Conservation (phyloP, 345 rosid genomes). For the Angophora floribunda region DNA sequence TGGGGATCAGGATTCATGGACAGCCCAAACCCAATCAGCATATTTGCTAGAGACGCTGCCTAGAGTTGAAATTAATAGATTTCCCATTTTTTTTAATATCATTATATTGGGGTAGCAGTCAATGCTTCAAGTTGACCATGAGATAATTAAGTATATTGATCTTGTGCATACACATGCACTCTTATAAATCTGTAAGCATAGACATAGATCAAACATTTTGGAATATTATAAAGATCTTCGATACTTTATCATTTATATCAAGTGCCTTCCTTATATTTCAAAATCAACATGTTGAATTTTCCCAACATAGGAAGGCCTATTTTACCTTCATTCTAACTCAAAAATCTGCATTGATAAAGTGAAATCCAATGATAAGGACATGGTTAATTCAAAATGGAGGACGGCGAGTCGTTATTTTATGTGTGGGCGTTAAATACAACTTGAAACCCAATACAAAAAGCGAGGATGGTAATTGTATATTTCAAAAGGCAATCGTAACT, state of each 20-base stretch:
- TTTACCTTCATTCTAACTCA: background rate
- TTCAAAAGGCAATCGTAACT: background rate
- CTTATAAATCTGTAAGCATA: background rate
- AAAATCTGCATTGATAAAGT: background rate
- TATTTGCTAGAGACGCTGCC: background rate
- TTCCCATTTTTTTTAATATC: background rate
- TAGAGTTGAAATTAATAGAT: background rate
- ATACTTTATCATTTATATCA: background rate
- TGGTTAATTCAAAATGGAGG: background rate
- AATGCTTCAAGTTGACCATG: background rate
- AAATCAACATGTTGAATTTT: background rate
- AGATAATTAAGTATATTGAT: background rate
- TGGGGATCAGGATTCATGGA: background rate
- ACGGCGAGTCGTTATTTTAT: background rate
- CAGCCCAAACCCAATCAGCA: background rate
- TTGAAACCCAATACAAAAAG: background rate
- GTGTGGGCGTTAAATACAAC: background rate
- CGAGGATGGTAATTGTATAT: background rate
- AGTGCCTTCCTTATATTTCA: background rate
- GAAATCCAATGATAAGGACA: background rate
- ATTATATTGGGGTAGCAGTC: background rate
- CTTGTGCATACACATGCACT: background rate
- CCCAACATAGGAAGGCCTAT: fast-evolving
- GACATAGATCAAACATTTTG: background rate
- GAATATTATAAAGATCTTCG: background rate